These are phyloP conservation scores for Retiboletus fuscus DNA, from an alignment of 1,284 basidiomycete genomes.

Conservation along the genomic window DNA sequence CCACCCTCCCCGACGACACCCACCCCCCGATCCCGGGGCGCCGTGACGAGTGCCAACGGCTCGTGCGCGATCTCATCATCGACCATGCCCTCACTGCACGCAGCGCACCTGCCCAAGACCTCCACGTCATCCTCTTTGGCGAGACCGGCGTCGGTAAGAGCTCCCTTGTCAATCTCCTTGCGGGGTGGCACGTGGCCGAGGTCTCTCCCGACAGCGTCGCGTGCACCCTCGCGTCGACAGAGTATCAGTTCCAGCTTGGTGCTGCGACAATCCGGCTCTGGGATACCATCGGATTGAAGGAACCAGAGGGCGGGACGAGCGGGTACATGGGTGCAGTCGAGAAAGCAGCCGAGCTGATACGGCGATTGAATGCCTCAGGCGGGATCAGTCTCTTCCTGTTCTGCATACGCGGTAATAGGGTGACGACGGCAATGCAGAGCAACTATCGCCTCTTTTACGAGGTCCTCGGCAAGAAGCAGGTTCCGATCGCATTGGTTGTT, in stretches of 20 bases:
- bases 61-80: conserved; percentile 41
- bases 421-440: conserved; percentile 47
- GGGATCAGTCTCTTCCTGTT: conserved; percentile 54
- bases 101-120: conserved; percentile 32
- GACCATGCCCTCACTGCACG: conserved; percentile 41
- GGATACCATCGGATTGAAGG: conserved; percentile 51
- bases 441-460: conserved; percentile 52
- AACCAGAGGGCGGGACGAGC: conserved; percentile 42
- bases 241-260: conserved; percentile 41
- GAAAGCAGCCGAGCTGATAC: conserved; percentile 49
- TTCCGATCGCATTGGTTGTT: conserved; percentile 51
- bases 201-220: conserved; percentile 42
- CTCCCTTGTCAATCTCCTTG: conserved; percentile 46
- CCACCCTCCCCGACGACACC: conserved; percentile 34
- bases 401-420: conserved; percentile 49
- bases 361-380: conserved; percentile 38
- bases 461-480: conserved; percentile 47
- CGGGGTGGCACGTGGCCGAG: conserved; percentile 42
- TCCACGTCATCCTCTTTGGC: conserved; percentile 45
- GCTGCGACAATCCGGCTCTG: conserved; percentile 38
- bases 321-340: conserved; percentile 47
- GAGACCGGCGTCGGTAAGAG: conserved; percentile 49
- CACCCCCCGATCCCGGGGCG: conserved; percentile 35
- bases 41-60: conserved; percentile 38
- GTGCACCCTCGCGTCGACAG: conserved; percentile 40